Evolutionary conservation across 805 yeast genomes (phyloP).

Genomic region (Saccharomycopsis fibuligera): DNA sequence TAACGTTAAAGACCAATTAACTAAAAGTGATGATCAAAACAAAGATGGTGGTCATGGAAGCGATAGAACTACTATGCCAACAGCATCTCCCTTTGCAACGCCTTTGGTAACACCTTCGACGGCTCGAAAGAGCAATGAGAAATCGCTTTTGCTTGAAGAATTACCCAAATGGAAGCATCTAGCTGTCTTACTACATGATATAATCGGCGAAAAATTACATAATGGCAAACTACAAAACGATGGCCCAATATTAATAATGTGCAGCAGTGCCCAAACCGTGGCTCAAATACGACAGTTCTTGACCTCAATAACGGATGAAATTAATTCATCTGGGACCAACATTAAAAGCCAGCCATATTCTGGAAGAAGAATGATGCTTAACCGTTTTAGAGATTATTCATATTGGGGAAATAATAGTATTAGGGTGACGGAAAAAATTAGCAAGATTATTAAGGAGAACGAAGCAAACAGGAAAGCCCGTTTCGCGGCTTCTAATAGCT

Average conservation of each 20-base stretch:
- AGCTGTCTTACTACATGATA: constrained; percentile 58
- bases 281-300: constrained; percentile 45
- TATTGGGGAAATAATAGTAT: constrained; percentile 36
- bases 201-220: constrained; percentile 45
- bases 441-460: constrained; percentile 20
- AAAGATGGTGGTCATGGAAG: no score
- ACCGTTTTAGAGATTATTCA: constrained; percentile 42
- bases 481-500: constrained; percentile 23
- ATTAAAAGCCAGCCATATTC: no score
- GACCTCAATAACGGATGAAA: constrained; percentile 29
- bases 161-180: constrained; percentile 89
- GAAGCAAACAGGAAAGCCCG: constrained; percentile 27
- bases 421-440: constrained; percentile 9
- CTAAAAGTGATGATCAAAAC: not conserved
- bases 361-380: constrained; percentile 47
- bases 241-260: constrained; percentile 77
- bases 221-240: no score
- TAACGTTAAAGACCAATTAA: constrained; percentile 27
- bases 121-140: not conserved
- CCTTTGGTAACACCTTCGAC: no score
- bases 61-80: no score
- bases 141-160: constrained; percentile 60
- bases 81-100: no score
- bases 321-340: no score
- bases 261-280: constrained; percentile 46